Conservation (phyloP, 2,329 filamentous ascomycete genomes). For the Polytolypa hystricis region DNA sequence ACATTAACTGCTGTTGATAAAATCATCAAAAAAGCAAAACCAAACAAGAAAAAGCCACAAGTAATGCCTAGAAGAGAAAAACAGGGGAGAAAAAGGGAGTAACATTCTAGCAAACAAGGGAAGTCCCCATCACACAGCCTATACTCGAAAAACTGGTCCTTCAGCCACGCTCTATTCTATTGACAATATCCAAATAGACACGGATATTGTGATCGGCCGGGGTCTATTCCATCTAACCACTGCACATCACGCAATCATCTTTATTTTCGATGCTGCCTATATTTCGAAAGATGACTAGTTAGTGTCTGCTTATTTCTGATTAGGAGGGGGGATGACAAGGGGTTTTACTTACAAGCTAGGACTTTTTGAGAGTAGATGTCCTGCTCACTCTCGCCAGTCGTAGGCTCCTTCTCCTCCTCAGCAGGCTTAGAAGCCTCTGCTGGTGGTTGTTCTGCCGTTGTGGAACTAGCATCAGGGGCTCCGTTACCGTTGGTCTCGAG, state of each 20-base stretch:
- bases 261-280: conserved; percentile 90
- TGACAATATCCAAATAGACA: no score
- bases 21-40: background rate
- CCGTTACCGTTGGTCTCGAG: conserved; percentile 40
- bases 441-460: conserved; percentile 15
- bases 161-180: no score
- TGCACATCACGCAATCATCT: conserved; percentile 94
- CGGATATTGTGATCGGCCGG: no score
- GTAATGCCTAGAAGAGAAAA: no score
- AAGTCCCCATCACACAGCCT: no score
- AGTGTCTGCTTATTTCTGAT: conserved; percentile 14
- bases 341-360: conserved; percentile 59
- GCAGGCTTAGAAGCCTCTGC: conserved; percentile 6
- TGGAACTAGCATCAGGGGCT: conserved; percentile 30
- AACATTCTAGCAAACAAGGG: no score
- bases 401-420: conserved; percentile 52
- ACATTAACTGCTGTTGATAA: background rate
- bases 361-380: conserved; percentile 95
- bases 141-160: no score
- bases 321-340: background rate
- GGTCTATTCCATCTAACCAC: conserved; percentile 56
- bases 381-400: conserved; percentile 57
- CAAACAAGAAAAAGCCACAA: no score
- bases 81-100: no score
- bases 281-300: conserved; percentile 17